Evolutionary conservation across 1,139 yeast genomes (phyloP).

Genomic region (Pneumocystis sp.): DNA sequence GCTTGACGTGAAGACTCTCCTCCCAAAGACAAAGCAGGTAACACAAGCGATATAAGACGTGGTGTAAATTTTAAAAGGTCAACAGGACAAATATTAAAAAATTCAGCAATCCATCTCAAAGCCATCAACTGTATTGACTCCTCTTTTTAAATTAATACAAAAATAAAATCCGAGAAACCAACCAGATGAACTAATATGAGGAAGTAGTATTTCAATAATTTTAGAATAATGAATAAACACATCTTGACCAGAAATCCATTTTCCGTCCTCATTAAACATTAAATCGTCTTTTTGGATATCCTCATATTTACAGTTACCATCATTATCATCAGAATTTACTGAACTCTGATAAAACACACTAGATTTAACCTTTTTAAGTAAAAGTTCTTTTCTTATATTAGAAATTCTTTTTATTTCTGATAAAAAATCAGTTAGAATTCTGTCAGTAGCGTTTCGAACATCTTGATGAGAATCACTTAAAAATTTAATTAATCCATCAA

Average conservation of each 20-base stretch:
- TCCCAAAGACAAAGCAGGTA: slow-evolving; percentile 43
- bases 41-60: slow-evolving; percentile 39
- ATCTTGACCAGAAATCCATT: slow-evolving; percentile 26
- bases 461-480: slow-evolving; percentile 76
- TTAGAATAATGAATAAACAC: slow-evolving; percentile 66
- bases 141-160: slow-evolving; percentile 17
- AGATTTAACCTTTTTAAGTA: slow-evolving; percentile 2
- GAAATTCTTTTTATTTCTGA: slow-evolving; percentile 67
- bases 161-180: background rate
- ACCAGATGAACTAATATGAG: slow-evolving; percentile 55
- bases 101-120: slow-evolving; percentile 66
- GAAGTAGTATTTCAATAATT: slow-evolving; percentile 63
- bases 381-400: slow-evolving; percentile 40
- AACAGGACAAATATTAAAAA: slow-evolving; percentile 59
- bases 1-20: slow-evolving; percentile 38
- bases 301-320: background rate
- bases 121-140: slow-evolving; percentile 70
- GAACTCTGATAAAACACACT: background rate
- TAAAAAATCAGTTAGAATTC: slow-evolving; percentile 56
- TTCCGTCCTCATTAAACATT: slow-evolving; percentile 5
- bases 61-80: slow-evolving; percentile 57
- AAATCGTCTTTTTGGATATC: slow-evolving; percentile 4
- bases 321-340: background rate
- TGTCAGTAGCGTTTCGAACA: slow-evolving; percentile 73
- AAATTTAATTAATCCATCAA: slow-evolving; percentile 72